A percentile compares a stretch with the other conserved stretches of the same genome.
phyloP scores from a whole-genome alignment of 345 rosid species.

The Punica granatum region DNA sequence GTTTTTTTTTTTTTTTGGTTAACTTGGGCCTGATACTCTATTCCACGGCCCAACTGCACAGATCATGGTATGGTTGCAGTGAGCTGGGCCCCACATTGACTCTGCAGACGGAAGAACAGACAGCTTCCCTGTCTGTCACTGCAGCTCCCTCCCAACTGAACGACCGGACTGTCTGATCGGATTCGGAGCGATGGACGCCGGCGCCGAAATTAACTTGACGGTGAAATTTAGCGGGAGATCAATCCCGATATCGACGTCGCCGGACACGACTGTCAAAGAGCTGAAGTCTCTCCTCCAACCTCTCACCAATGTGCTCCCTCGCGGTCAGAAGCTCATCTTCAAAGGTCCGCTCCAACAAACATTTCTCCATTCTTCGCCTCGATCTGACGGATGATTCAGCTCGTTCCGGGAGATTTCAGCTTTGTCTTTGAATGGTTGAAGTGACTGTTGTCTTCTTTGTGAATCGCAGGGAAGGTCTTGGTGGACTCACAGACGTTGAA shows the following conservation, averaged over 20 bases:
- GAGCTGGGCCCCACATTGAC: too few relatives aligned
- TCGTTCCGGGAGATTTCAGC: background rate
- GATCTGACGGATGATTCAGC: background rate
- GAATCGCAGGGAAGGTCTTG: conserved; percentile 59
- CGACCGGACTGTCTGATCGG: too few relatives aligned
- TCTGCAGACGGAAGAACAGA: too few relatives aligned
- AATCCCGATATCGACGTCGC: conserved; percentile 44
- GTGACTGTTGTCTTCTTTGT: conserved; percentile 1
- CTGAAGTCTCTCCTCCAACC: conserved; percentile 70
- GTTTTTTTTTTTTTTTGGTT: too few relatives aligned
- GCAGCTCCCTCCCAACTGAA: too few relatives aligned
- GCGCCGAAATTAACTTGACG: conserved; percentile 26
- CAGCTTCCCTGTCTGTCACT: too few relatives aligned
- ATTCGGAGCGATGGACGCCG: conserved; percentile 6
- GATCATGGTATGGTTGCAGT: too few relatives aligned
- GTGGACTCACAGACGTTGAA: conserved; percentile 55
- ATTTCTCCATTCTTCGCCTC: background rate
- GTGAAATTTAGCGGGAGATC: conserved; percentile 69
- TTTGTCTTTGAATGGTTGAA: conserved; percentile 1
- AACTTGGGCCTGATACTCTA: too few relatives aligned
- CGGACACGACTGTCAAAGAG: conserved; percentile 42
- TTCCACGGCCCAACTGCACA: too few relatives aligned
- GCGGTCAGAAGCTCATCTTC: conserved; percentile 88
- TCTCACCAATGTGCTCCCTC: conserved; percentile 86
- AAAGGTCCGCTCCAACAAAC: conserved; percentile 38